Evolutionary conservation across 164 flowering plant species (phyloP).

Genomic region (Aristolochia fimbriata): DNA sequence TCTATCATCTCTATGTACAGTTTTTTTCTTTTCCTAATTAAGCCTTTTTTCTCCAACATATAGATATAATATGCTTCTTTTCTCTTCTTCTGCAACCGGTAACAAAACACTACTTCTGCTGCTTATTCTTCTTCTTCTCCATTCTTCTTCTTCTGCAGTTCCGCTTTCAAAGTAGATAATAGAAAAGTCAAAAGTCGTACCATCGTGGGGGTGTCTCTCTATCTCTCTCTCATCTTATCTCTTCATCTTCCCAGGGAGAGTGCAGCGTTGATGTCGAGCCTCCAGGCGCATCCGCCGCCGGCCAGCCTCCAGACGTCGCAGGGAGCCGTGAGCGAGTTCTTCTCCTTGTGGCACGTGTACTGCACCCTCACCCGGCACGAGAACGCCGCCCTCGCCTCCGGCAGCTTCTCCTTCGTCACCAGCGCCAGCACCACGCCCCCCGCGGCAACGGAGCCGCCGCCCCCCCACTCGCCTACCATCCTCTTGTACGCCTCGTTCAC

Average conservation of each 20-base stretch:
- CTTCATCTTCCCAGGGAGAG: conserved; percentile 53
- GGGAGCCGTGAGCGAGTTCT: conserved; percentile 39
- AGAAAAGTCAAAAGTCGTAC: too few relatives aligned
- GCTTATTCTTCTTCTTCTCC: too few relatives aligned
- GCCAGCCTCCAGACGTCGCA: conserved; percentile 75
- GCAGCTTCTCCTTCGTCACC: conserved; percentile 30
- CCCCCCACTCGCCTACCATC: conserved; percentile 26
- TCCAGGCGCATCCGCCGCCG: conserved; percentile 84
- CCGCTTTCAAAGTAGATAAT: too few relatives aligned
- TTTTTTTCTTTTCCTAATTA: not conserved
- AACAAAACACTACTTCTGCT: too few relatives aligned
- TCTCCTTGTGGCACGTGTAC: conserved; percentile 34
- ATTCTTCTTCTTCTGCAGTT: too few relatives aligned
- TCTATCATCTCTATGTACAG: not conserved
- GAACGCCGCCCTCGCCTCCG: conserved; percentile 27
- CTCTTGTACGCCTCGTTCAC: conserved; percentile 46
- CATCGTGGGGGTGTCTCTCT: too few relatives aligned
- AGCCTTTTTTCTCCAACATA: not conserved
- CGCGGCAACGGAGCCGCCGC: conserved; percentile 1
- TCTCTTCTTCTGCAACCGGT: too few relatives aligned
- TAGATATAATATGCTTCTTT: too few relatives aligned
- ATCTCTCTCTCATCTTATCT: too few relatives aligned
- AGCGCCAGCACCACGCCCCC: conserved; percentile 32
- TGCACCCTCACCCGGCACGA: conserved; percentile 65
- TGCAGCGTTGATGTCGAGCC: conserved; percentile 74